Evolutionary conservation across 148 eudicot genomes (phyloP).

Genomic region (Chenopodium suecicum): DNA sequence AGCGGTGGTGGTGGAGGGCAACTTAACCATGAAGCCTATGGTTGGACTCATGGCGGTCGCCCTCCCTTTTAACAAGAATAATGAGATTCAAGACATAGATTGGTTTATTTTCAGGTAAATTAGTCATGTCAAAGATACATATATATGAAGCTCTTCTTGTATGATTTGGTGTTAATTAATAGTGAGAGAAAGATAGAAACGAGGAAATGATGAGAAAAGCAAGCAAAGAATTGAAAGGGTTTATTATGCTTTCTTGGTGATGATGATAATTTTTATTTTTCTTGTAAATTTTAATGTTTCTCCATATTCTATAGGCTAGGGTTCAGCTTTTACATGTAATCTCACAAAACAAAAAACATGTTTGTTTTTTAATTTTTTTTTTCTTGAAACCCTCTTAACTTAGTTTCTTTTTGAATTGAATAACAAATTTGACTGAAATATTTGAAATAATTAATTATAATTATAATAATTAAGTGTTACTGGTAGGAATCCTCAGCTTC

Average conservation of each 20-base stretch:
- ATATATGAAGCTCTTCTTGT: background rate
- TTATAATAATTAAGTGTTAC: background rate
- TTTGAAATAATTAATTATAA: background rate
- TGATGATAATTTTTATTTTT: background rate
- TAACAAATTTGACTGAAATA: slow-evolving; percentile 8
- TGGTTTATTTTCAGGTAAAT: slow-evolving; percentile 2
- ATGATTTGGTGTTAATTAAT: slow-evolving; percentile 13
- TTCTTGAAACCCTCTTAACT: background rate
- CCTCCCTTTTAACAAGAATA: slow-evolving; percentile 23
- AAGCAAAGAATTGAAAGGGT: background rate
- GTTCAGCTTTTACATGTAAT: slow-evolving; percentile 25
- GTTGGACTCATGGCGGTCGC: slow-evolving; percentile 28
- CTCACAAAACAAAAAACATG: background rate
- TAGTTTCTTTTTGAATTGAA: background rate
- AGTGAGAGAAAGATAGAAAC: background rate
- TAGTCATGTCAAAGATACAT: background rate
- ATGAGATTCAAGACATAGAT: background rate
- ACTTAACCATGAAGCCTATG: slow-evolving; percentile 26
- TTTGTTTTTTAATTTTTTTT: background rate
- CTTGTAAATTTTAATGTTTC: slow-evolving; percentile 24
- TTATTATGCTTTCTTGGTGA: background rate
- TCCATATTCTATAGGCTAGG: slow-evolving; percentile 21
- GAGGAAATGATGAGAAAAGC: background rate
- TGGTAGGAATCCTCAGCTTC: slow-evolving; percentile 2
- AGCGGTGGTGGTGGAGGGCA: slow-evolving; percentile 9